Base-by-base conservation (phyloP, 306 rosid genomes). In the Dalbergia cochinchinensis region DNA sequence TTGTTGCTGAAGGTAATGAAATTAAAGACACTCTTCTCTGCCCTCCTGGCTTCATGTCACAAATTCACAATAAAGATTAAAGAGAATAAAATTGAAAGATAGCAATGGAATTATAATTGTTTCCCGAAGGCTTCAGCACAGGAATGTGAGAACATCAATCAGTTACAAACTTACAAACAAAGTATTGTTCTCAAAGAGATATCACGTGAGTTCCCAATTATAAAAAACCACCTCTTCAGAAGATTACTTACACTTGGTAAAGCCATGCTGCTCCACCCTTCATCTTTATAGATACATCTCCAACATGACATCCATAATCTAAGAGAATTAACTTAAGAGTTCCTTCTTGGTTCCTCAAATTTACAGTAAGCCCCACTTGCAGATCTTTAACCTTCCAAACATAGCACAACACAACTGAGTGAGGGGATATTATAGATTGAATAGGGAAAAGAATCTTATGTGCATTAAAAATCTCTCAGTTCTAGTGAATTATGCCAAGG, bases 191-290 rank as follows among this genome's bases (percentile, higher is more conserved):
- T 82, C 35, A 2, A 57, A 10, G 50, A 65, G 8, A 10, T 41
- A 48, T 7, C 20, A 66, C 44, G 68, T 47, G 39, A 76, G 15
- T 48, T 79, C 59, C 14, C 19, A 64, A 35, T 45, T 78, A 45
- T 57, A 54, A 76, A 55, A 55, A 22, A 67, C 16, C 65, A 65
- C 20, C 6, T 75, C 31, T 79, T 54, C 47, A 65, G 77, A 87
- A 74, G 62, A 71, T 78, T 73, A 81, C 81, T 58, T 91, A 94
- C 97, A 83, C 87, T 91, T 94, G 92, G 86, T 94, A 92, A 87
- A 95, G 92, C 99, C 99, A 94, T 55, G 97, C 92, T 72, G 87
- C 97, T 72, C 95, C 99, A 34, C 99, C 97, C 5, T 91, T 78
- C 82, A 95, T 34, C 77, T 87, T 85, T 82, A 91, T 89, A 54